phyloP scores from a whole-genome alignment of 2,329 filamentous ascomycete genomes.

The Scedosporium boydii region DNA sequence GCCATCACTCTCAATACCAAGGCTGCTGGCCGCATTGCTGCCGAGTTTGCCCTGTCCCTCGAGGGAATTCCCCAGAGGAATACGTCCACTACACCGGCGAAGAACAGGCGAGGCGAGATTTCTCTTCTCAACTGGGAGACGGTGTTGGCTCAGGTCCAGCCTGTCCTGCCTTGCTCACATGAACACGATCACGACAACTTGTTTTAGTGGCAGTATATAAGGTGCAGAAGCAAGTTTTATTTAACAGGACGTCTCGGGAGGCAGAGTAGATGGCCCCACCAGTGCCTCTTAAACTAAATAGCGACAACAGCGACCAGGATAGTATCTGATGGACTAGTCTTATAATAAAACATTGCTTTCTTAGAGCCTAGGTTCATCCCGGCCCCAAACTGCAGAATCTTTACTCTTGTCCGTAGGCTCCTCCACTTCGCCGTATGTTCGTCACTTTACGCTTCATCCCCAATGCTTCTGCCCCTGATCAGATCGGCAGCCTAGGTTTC shows the following conservation, averaged over 20 bases:
- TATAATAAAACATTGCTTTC: no score
- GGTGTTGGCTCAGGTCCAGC: not conserved
- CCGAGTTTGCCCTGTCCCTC: constrained; percentile 24
- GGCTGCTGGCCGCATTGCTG: constrained; percentile 41
- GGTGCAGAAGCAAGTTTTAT: not conserved
- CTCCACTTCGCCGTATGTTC: no score
- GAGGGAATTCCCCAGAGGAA: constrained; percentile 23
- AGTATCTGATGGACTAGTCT: no score
- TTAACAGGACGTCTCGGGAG: no score
- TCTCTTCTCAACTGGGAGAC: constrained; percentile 4
- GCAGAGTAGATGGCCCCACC: no score
- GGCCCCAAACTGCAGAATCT: no score
- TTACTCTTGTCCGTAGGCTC: no score
- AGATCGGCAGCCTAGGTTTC: constrained; percentile 8
- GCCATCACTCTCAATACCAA: constrained; percentile 23
- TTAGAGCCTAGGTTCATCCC: no score
- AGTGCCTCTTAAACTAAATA: no score
- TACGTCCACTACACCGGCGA: constrained; percentile 11
- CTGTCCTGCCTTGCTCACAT: constrained; percentile 5
- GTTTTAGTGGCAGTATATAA: not conserved
- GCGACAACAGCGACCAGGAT: no score
- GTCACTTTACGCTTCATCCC: not conserved
- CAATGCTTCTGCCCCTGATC: constrained; percentile 5
- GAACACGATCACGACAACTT: constrained; percentile 5
- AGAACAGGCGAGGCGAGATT: not conserved